Evolutionary conservation across 176 grass and related monocot species (phyloP), one percentile per base, ranked within the genome.

Genomic region (Stipa capillata): DNA sequence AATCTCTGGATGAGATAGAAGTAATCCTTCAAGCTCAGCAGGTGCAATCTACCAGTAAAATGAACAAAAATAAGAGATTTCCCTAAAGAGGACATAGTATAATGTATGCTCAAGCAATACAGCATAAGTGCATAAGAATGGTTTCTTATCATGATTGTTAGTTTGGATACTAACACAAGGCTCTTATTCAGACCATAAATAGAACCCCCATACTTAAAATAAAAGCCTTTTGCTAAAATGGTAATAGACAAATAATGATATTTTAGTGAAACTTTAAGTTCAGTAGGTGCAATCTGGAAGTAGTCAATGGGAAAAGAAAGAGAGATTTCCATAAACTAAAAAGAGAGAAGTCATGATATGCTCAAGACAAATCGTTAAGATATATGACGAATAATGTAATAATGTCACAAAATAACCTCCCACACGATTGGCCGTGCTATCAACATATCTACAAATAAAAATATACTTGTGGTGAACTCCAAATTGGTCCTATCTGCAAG

Each of bases 1-100:
- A 85, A 94, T 98, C 73, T 98, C 92, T 16, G 92, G 49, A 72
- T 98, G 92, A 39, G 92, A 92, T 50, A 98, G 83, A 86, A 98
- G 89, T 66, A 97, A 48, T 15, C 89, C 89, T 90, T 97, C 95
- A 82, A 97, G 87, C 74, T 94, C 92, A 66, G 95, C 95, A n/a
- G 95, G 95, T 71, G 95, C 92, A 87, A 98, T 68, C 95, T 98
- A 65, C 33, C 35, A 67, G 66, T 65, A 39, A 77, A 74, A 72
- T 2, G 52, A 79, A 75, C 8, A 81, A 21, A 21, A 41, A 44
- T 27, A 24, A 16, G 18, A 39, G 1, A 20, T 83, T 60, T 33
- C n/a, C 18, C 1, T 63, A 14, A 7, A 40, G 31, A 20, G 10
- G 6, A n/a, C 36, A n/a, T 48, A 37, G 7, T 17, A 54, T 77